Conservation (phyloP, 495 filamentous ascomycete species). For the Neurospora discreta region DNA sequence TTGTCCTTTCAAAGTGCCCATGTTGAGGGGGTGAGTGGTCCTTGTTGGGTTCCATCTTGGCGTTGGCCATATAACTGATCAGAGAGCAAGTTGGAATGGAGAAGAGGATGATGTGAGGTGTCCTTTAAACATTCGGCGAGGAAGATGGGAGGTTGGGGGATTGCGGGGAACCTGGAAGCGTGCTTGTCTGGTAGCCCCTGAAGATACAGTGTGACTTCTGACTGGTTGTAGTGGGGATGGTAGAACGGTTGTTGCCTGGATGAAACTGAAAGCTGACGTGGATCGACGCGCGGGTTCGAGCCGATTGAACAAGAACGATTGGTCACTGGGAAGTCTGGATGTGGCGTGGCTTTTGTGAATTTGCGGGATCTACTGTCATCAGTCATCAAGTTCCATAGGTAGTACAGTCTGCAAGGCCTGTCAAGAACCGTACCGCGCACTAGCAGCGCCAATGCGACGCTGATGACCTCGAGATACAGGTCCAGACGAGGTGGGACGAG, state of each 20-base stretch:
- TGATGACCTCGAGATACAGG: background rate
- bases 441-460: background rate
- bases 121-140: background rate
- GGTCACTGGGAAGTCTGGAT: background rate
- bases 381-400: background rate
- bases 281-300: background rate
- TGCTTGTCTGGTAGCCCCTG: background rate
- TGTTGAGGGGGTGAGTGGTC: background rate
- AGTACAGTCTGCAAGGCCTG: background rate
- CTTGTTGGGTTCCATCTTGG: background rate
- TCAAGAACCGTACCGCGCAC: background rate
- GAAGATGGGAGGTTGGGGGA: background rate
- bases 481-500: background rate
- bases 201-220: background rate
- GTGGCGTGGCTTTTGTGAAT: background rate
- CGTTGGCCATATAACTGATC: background rate
- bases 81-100: background rate
- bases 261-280: background rate
- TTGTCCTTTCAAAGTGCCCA: conserved; percentile 10
- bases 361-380: background rate
- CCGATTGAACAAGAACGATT: background rate
- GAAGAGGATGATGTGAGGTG: background rate
- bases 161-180: conserved; percentile 5
- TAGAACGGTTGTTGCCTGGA: background rate
- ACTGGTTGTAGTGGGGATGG: background rate